phyloP scores from a whole-genome alignment of 345 rosid species.

The Pistacia vera region DNA sequence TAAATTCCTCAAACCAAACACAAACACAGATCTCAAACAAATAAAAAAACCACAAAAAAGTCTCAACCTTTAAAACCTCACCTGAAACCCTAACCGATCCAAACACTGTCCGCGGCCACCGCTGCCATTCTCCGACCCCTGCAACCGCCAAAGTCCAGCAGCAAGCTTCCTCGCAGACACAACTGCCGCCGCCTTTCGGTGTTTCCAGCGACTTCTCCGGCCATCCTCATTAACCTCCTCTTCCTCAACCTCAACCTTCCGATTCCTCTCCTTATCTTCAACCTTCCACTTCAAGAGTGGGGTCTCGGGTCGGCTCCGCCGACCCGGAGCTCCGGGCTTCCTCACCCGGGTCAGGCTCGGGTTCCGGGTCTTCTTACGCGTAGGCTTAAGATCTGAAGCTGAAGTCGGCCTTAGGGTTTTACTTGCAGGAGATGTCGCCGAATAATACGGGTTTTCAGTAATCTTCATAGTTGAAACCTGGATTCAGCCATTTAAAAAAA shows the following conservation, averaged over 20 bases:
- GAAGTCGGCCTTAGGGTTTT: constrained; percentile 30
- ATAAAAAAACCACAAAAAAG: not conserved
- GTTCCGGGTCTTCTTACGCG: constrained; percentile 52
- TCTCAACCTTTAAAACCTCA: constrained; percentile 15
- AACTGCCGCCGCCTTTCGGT: constrained; percentile 24
- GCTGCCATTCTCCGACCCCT: constrained; percentile 47
- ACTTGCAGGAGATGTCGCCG: constrained; percentile 43
- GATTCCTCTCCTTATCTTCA: constrained; percentile 45
- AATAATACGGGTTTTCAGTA: constrained; percentile 53
- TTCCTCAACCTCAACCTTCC: constrained; percentile 30
- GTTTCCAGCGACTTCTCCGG: constrained; percentile 37
- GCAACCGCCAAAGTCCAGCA: constrained; percentile 88
- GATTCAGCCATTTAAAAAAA: constrained; percentile 22
- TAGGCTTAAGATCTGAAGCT: constrained; percentile 60
- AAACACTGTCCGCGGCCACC: constrained; percentile 35
- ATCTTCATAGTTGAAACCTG: constrained; percentile 58
- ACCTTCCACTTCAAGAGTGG: constrained; percentile 80
- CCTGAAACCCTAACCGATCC: constrained; percentile 73
- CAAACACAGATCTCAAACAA: constrained; percentile 21
- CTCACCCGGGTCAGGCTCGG: constrained; percentile 52
- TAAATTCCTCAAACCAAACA: not conserved
- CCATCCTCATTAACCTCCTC: constrained; percentile 28
- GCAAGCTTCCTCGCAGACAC: constrained; percentile 92
- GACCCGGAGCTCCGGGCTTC: constrained; percentile 47
- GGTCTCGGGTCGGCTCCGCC: constrained; percentile 77